Conservation (phyloP, 148 eudicot genomes). For the Vaccinium corymbosum region DNA sequence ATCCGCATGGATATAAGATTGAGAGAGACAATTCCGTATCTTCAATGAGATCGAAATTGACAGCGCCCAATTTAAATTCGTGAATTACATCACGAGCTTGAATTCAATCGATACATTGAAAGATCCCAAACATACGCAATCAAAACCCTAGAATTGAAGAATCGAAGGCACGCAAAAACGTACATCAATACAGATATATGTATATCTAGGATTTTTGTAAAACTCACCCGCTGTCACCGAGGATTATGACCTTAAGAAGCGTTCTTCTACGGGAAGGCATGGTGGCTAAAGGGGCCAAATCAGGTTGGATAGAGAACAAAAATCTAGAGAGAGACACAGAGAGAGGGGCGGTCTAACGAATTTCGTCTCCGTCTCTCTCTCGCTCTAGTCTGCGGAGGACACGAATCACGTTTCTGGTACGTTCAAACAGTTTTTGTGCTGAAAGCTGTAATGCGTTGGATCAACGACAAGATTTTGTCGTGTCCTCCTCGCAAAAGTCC, state of each 20-base stretch:
- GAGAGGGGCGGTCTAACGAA: constrained; percentile 3
- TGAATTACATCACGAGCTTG: neutral
- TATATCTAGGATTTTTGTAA: neutral
- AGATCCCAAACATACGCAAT: neutral
- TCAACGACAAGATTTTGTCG: neutral
- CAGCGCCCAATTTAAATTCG: neutral
- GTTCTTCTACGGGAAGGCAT: constrained; percentile 94
- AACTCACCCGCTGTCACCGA: constrained; percentile 92
- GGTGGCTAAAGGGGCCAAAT: constrained; percentile 10
- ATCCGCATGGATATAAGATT: neutral
- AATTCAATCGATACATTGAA: constrained; percentile 4
- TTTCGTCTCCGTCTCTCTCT: neutral
- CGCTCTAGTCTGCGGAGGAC: neutral
- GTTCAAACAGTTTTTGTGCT: neutral
- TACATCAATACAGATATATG: neutral
- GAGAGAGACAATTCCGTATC: neutral
- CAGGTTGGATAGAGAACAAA: constrained; percentile 4
- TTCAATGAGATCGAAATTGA: neutral
- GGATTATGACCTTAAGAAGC: constrained; percentile 91
- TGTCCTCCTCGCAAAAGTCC: neutral
- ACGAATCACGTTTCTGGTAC: neutral
- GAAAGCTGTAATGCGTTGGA: neutral
- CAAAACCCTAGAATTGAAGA: constrained; percentile 17
- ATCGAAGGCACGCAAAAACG: neutral
- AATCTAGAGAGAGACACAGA: constrained; percentile 20